These are phyloP conservation scores for Dendrocalamus latiflorus DNA, from an alignment of 202 grass and related monocot genomes.

Conservation along the genomic window DNA sequence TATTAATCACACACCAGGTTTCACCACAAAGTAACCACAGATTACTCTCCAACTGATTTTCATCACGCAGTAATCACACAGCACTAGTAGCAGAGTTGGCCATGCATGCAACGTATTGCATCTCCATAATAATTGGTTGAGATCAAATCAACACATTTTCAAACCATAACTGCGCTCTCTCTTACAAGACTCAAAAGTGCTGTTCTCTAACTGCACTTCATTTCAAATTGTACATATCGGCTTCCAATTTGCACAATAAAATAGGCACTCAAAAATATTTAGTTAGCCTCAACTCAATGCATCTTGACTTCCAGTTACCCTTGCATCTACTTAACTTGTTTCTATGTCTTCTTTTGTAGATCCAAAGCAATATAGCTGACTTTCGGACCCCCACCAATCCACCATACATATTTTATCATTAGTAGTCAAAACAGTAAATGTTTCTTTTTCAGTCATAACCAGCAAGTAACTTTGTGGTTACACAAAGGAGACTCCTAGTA, in stretches of 20 bases:
- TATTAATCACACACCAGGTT: slow-evolving; percentile 6
- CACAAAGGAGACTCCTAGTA: not conserved
- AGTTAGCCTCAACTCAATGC: not conserved
- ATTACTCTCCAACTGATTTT: not conserved
- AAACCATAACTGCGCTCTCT: not conserved
- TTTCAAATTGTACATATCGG: not conserved
- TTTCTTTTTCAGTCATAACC: not conserved
- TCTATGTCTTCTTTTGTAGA: slow-evolving; percentile 21
- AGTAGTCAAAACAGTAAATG: not conserved
- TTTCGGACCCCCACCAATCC: not conserved
- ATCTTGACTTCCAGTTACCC: slow-evolving; percentile 17
- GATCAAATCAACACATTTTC: not conserved
- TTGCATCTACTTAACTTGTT: slow-evolving; percentile 14
- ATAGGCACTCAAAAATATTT: slow-evolving; percentile 2
- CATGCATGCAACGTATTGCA: not conserved
- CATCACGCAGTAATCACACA: not conserved
- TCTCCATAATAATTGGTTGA: not conserved
- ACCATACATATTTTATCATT: slow-evolving; percentile 19
- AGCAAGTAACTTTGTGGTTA: not conserved
- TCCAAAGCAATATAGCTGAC: slow-evolving; percentile 9
- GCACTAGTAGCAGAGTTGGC: not conserved
- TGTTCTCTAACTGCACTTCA: not conserved
- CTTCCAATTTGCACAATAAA: not conserved
- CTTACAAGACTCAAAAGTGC: not conserved
- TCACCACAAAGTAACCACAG: slow-evolving; percentile 2